Percentiles rank a stretch among this genome's conserved stretches.
Conservation (phyloP, 495 filamentous ascomycete species). For the Talaromyces nanjingensis region DNA sequence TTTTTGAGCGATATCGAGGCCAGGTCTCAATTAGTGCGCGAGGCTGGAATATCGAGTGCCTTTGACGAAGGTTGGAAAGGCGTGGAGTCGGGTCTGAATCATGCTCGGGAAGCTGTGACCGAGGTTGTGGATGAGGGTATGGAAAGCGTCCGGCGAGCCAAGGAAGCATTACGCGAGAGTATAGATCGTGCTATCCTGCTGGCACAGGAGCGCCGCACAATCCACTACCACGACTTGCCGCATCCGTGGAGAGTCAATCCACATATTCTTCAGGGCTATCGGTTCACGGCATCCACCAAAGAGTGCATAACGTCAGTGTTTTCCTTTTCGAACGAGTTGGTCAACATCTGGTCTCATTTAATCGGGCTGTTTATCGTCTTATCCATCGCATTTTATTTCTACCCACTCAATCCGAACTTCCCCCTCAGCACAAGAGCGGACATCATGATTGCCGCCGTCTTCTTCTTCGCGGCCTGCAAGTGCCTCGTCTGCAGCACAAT, state of each 20-base stretch:
- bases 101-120: constrained; percentile 61
- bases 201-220: constrained; percentile 73
- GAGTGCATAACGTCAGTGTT: constrained; percentile 83
- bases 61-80: constrained; percentile 66
- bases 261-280: constrained; percentile 84
- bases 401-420: constrained; percentile 81
- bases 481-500: constrained; percentile 91
- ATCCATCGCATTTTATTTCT: constrained; percentile 92
- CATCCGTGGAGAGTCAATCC: constrained; percentile 93
- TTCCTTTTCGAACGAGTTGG: constrained; percentile 78
- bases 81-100: constrained; percentile 68
- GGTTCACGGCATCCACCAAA: constrained; percentile 81
- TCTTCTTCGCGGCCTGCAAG: constrained; percentile 96
- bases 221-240: constrained; percentile 84
- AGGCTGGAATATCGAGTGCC: constrained; percentile 47
- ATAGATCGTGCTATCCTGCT: constrained; percentile 72
- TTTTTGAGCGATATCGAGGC: constrained; percentile 78
- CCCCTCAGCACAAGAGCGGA: constrained; percentile 78
- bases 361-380: constrained; percentile 83
- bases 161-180: constrained; percentile 67
- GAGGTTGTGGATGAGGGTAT: constrained; percentile 85
- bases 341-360: constrained; percentile 97
- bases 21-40: constrained; percentile 67
- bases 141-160: constrained; percentile 68
- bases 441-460: constrained; percentile 80